These are phyloP conservation scores for Skeletonema costatum DNA, from an alignment of 108 stramenopile species.

Conservation along the genomic window DNA sequence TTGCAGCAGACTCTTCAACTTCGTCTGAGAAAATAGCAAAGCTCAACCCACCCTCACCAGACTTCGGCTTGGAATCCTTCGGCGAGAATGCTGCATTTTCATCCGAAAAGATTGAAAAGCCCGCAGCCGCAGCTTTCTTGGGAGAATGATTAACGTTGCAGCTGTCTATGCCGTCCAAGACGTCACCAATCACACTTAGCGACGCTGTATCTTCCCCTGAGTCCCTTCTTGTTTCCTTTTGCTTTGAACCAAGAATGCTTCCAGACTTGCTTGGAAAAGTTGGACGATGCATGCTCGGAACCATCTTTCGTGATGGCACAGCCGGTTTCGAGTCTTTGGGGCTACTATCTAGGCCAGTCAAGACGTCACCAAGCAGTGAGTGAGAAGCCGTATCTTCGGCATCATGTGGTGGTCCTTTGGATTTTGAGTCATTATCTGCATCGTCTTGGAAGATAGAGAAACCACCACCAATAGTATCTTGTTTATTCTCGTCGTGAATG, in stretches of 20 bases:
- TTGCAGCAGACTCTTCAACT: slow-evolving; percentile 4
- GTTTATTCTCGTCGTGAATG: slow-evolving; percentile 6
- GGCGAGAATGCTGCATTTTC: neutral
- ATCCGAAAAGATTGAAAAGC: neutral
- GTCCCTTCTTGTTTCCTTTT: neutral
- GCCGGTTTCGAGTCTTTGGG: neutral
- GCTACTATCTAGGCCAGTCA: neutral
- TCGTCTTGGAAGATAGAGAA: slow-evolving; percentile 1
- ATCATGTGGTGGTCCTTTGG: neutral
- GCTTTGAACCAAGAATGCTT: neutral
- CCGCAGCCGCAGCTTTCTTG: neutral
- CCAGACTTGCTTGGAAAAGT: neutral
- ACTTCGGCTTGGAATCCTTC: neutral
- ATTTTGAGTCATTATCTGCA: slow-evolving; percentile 58
- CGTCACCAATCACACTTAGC: slow-evolving; percentile 14
- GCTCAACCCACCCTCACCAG: slow-evolving; percentile 9
- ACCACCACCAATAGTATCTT: neutral
- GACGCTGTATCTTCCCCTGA: slow-evolving; percentile 20
- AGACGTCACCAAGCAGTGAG: neutral
- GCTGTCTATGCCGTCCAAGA: slow-evolving; percentile 2
- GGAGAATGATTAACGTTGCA: neutral
- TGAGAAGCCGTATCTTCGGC: slow-evolving; percentile 14
- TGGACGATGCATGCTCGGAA: neutral
- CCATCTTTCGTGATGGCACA: neutral
- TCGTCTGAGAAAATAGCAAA: slow-evolving; percentile 50